Evolutionary conservation across 2,329 filamentous ascomycete genomes (phyloP), one percentile per base, ranked within the genome.

Genomic region (Lasiodiplodia gonubiensis): DNA sequence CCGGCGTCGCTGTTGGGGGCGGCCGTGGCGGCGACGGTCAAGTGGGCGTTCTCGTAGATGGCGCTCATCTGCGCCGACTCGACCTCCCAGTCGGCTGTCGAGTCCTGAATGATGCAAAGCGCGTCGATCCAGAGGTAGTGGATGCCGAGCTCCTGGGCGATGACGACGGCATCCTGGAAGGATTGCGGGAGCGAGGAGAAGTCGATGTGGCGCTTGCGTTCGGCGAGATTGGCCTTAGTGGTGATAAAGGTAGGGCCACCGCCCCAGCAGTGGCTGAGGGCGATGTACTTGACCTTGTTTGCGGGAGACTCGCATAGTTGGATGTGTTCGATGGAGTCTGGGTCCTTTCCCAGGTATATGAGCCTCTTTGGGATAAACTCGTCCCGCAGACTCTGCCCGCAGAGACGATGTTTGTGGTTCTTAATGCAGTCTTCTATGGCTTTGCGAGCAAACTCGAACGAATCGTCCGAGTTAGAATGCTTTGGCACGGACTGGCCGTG

Each of bases 181-280:
- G 55, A 64, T 48, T 53, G 25, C 10, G 65, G 51, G 12, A 63
- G 25, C 21, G 30, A 49, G n/a, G 11, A 8, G 30, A 23, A 37
- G 39, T 37, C 25, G 39, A 63, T 63, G 59, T 37, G 42, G 30
- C 59, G 39, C 21, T 63, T 63, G 21, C 59, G 25, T 2, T 51
- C 25, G 18, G 27, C 18, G 5, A 63, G 12, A 18, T 48, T 63
- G 25, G 59, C 59, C 2, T n/a, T 35, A 3, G 59, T 63, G 27
- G 59, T 63, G 25, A 27, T 63, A n/a, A 35, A 63, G 1, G 59
- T 8, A 0, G 59, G 59, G 2, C 59, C 59, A 23, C 21, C 4
- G 12, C 70, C 71, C 72, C 71, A 73, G 61, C 72, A 73, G 52
- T 74, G 71, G 52, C 67, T 70, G 35, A 73, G 65, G 5, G 64